Evolutionary conservation across 306 rosid genomes (phyloP).

Genomic region (Geum urbanum): DNA sequence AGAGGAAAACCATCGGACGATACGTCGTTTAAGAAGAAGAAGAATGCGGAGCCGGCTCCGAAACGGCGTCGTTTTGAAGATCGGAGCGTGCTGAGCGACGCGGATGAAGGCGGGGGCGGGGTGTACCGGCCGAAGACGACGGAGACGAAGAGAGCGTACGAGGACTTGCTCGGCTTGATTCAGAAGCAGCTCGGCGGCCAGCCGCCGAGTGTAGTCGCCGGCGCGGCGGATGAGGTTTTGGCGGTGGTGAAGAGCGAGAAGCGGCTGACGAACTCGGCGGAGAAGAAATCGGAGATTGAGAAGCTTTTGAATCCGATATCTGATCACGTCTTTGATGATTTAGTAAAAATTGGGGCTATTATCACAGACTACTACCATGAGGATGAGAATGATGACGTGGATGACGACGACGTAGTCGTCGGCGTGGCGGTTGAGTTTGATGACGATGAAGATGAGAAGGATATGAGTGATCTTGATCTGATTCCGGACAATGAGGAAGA

Average conservation of each 20-base stretch:
- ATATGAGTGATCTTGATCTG: constrained; percentile 72
- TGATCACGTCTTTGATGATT: constrained; percentile 45
- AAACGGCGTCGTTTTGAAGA: constrained; percentile 70
- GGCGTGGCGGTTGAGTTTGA: constrained; percentile 95
- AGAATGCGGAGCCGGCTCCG: constrained; percentile 37
- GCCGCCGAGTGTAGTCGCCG: constrained; percentile 65
- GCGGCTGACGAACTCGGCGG: constrained; percentile 42
- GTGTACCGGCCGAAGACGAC: constrained; percentile 79
- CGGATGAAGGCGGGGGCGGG: constrained; percentile 59
- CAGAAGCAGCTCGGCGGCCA: constrained; percentile 85
- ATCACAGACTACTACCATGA: constrained; percentile 77
- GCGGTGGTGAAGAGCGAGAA: constrained; percentile 66
- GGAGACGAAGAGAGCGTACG: constrained; percentile 87
- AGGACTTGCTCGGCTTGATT: constrained; percentile 84
- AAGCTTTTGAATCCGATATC: constrained; percentile 63
- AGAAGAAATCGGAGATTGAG: constrained; percentile 87
- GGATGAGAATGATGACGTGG: constrained; percentile 37
- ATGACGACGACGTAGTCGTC: constrained; percentile 65
- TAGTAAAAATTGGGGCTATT: constrained; percentile 65
- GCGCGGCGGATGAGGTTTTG: constrained; percentile 75
- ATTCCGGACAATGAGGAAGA: constrained; percentile 56
- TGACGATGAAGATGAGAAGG: constrained; percentile 87
- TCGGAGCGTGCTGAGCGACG: constrained; percentile 54
- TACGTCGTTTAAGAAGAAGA: constrained; percentile 55
- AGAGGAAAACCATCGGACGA: constrained; percentile 68